Conservation (phyloP, 768 basidiomycete species). For the Pleurotus sapidus region DNA sequence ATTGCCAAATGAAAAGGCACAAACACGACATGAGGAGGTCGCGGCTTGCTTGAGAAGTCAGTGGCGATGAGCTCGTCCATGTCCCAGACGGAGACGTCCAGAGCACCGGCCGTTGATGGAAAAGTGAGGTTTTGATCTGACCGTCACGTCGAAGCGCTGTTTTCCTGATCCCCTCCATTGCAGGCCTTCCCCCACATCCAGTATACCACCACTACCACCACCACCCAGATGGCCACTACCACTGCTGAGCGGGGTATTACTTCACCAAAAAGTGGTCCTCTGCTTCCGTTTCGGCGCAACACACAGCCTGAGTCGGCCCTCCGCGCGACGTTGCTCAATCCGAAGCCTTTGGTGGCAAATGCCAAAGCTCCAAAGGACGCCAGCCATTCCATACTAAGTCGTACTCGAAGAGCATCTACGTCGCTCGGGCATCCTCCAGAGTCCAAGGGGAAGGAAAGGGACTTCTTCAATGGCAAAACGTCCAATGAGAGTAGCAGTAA, state of each 20-base stretch:
- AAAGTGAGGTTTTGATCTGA: constrained; percentile 5
- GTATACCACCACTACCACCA: neutral
- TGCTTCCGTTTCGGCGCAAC: constrained; percentile 4
- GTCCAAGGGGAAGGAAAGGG: constrained; percentile 4
- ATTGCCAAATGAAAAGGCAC: constrained; percentile 7
- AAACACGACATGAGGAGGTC: constrained; percentile 1
- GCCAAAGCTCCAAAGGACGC: neutral
- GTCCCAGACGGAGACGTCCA: neutral
- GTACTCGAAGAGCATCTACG: constrained; percentile 1
- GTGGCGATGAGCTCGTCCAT: neutral
- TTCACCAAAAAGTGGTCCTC: neutral
- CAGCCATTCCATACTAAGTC: neutral
- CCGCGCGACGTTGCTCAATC: constrained; percentile 5
- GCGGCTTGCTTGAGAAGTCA: neutral
- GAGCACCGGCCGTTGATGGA: neutral
- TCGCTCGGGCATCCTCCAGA: neutral
- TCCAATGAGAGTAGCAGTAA: constrained; percentile 6
- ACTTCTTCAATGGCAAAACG: neutral
- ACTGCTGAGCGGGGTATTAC: neutral
- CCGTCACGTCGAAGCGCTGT: constrained; percentile 6
- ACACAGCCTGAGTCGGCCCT: constrained; percentile 1
- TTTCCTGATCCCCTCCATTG: neutral
- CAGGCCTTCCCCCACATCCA: neutral
- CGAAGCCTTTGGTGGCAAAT: constrained; percentile 1
- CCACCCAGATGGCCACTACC: neutral